Evolutionary conservation across 2,329 filamentous ascomycete genomes (phyloP).

Genomic region (Penicillium sp.): DNA sequence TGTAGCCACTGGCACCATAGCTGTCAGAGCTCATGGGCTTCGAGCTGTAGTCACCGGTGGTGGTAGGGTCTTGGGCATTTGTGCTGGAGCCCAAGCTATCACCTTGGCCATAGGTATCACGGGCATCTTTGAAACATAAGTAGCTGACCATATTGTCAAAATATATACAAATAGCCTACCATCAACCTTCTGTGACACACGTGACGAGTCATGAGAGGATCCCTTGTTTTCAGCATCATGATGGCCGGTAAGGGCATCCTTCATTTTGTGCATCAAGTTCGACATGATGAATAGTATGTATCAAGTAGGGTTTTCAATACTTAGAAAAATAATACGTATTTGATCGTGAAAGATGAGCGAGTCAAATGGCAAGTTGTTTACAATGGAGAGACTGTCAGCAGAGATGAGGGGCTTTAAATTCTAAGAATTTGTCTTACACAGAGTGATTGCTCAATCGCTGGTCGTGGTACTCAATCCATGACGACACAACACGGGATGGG

Average conservation of each 20-base stretch:
- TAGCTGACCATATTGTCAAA: background rate
- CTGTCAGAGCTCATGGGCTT: constrained; percentile 1
- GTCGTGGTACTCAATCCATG: constrained; percentile 6
- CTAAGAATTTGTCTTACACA: background rate
- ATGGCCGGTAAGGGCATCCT: constrained; percentile 43
- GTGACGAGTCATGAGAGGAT: constrained; percentile 35
- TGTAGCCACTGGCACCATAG: background rate
- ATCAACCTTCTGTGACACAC: constrained; percentile 14
- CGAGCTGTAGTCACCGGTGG: constrained; percentile 1
- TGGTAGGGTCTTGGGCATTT: background rate
- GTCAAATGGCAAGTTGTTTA: background rate
- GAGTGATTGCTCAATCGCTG: background rate
- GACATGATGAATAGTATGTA: constrained; percentile 41
- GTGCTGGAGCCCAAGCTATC: background rate
- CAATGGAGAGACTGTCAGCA: background rate
- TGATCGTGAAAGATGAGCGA: background rate
- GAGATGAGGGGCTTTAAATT: background rate
- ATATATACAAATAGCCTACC: constrained; percentile 5
- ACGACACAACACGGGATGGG: constrained; percentile 18
- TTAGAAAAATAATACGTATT: background rate
- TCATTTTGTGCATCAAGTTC: constrained; percentile 49
- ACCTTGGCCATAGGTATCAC: constrained; percentile 2
- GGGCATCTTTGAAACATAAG: constrained; percentile 7
- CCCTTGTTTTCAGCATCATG: constrained; percentile 22
- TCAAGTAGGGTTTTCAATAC: background rate